These are phyloP conservation scores for Lasiodiplodia theobromae DNA, from an alignment of 2,329 filamentous ascomycete species.

Conservation along the genomic window DNA sequence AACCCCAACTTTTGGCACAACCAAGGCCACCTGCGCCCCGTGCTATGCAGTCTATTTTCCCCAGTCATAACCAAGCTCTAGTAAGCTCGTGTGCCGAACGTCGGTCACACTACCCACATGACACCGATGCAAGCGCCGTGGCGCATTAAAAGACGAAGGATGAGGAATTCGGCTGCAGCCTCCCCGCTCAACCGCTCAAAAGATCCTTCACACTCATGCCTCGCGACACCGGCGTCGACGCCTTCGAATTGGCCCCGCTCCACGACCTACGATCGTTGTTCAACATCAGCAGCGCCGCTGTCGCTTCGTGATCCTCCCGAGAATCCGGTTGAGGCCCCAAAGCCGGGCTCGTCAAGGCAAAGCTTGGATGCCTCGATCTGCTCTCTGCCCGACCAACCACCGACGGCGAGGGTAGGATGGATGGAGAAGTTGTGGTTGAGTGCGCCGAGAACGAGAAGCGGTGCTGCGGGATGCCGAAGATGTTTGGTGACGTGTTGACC, in stretches of 20 bases:
- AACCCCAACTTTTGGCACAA: slow-evolving; percentile 14
- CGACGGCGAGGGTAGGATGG: slow-evolving; percentile 43
- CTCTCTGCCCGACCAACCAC: slow-evolving; percentile 17
- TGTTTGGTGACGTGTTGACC: slow-evolving; percentile 42
- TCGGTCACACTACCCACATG: not conserved
- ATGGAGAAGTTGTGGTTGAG: slow-evolving; percentile 45
- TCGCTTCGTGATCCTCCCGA: slow-evolving; percentile 73
- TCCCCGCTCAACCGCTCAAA: slow-evolving; percentile 43
- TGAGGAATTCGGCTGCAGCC: not conserved
- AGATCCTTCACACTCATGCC: slow-evolving; percentile 57
- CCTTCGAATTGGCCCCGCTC: slow-evolving; percentile 36
- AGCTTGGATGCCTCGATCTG: slow-evolving; percentile 32
- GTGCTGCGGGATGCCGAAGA: slow-evolving; percentile 37
- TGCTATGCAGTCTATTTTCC: not conserved
- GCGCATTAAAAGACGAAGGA: not conserved
- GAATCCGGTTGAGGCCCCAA: slow-evolving; percentile 44
- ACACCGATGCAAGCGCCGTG: slow-evolving; percentile 10
- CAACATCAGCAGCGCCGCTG: slow-evolving; percentile 85
- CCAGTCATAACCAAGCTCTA: not conserved
- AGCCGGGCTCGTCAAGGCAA: slow-evolving; percentile 44
- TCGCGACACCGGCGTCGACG: slow-evolving; percentile 31
- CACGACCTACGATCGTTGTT: slow-evolving; percentile 74
- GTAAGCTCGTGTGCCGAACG: not conserved
- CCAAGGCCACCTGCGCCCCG: not conserved
- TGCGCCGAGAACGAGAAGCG: slow-evolving; percentile 45